Evolutionary conservation across 495 filamentous ascomycete genomes (phyloP).

Genomic region (Astrothelium macrocarpum): DNA sequence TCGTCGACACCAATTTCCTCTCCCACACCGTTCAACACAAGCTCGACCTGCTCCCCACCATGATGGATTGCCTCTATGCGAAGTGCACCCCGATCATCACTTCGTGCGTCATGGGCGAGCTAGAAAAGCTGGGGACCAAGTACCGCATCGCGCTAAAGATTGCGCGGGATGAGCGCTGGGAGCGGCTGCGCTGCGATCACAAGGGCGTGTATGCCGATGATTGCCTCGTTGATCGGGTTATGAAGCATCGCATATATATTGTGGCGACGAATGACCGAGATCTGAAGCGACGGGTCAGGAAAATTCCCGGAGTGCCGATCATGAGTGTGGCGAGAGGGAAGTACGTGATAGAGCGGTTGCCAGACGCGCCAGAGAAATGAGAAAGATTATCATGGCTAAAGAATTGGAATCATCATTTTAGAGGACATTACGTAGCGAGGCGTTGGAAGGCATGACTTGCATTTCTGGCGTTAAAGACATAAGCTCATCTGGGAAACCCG

Average conservation of each 20-base stretch:
- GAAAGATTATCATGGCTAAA: no score
- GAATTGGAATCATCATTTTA: no score
- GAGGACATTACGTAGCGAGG: background rate
- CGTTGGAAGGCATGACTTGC: background rate
- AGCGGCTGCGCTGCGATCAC: constrained; percentile 75
- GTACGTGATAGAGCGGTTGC: constrained; percentile 86
- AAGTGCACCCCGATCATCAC: constrained; percentile 62
- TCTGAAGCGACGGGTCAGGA: constrained; percentile 68
- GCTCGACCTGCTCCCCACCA: constrained; percentile 70
- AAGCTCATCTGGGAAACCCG: background rate
- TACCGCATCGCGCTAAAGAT: constrained; percentile 84
- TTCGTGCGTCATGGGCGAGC: constrained; percentile 64
- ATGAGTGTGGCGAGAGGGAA: constrained; percentile 70
- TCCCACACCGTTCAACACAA: constrained; percentile 85
- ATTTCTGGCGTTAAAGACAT: background rate
- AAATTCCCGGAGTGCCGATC: constrained; percentile 64
- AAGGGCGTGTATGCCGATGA: constrained; percentile 92
- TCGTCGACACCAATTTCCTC: constrained; percentile 87
- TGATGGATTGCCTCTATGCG: constrained; percentile 75
- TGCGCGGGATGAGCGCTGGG: constrained; percentile 86
- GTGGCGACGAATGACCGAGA: constrained; percentile 84
- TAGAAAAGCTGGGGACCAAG: constrained; percentile 84
- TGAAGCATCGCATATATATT: constrained; percentile 73
- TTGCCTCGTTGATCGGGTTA: constrained; percentile 80
- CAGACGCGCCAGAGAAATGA: constrained; percentile 63